Percentiles rank a stretch among this genome's conserved stretches.
Evolutionary conservation across 2,329 filamentous ascomycete species (phyloP).

Genomic region (Talaromyces albobiverticillius): DNA sequence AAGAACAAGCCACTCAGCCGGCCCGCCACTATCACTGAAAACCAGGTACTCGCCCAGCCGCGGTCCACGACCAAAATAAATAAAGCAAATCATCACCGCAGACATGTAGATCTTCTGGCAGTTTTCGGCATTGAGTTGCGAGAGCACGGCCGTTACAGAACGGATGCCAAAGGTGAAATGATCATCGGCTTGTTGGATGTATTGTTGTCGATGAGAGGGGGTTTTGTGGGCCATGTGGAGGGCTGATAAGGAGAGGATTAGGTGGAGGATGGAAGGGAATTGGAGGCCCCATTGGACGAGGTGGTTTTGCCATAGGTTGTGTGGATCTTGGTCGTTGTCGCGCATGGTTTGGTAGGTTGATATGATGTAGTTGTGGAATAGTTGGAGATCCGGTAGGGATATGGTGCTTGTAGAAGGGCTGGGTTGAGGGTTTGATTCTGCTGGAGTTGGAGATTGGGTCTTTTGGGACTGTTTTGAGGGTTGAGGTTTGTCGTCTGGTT

Average conservation of each 20-base stretch:
- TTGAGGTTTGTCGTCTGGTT: not conserved
- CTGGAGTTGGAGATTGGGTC: not conserved
- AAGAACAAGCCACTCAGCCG: slow-evolving; percentile 31
- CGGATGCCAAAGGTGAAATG: slow-evolving; percentile 35
- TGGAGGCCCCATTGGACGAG: slow-evolving; percentile 29
- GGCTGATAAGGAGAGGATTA: slow-evolving; percentile 30
- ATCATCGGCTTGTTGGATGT: slow-evolving; percentile 26
- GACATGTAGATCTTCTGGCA: slow-evolving; percentile 34
- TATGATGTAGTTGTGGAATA: slow-evolving; percentile 8
- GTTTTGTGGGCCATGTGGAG: slow-evolving; percentile 25
- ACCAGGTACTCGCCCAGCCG: slow-evolving; percentile 30
- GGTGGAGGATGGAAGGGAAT: slow-evolving; percentile 31
- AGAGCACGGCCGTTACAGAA: slow-evolving; percentile 29
- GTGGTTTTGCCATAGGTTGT: slow-evolving; percentile 28
- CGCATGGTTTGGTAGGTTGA: slow-evolving; percentile 2
- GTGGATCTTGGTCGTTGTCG: not conserved
- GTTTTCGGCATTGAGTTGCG: slow-evolving; percentile 23
- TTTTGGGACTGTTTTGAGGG: not conserved
- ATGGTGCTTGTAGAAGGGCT: not conserved
- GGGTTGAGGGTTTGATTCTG: not conserved
- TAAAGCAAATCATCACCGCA: slow-evolving; percentile 29
- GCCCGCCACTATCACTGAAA: slow-evolving; percentile 27
- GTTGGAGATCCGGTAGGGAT: not conserved
- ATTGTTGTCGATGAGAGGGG: slow-evolving; percentile 19
- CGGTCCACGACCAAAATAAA: slow-evolving; percentile 33